Evolutionary conservation across 2,329 filamentous ascomycete genomes (phyloP).

Genomic region (Cladorrhinum sp.): DNA sequence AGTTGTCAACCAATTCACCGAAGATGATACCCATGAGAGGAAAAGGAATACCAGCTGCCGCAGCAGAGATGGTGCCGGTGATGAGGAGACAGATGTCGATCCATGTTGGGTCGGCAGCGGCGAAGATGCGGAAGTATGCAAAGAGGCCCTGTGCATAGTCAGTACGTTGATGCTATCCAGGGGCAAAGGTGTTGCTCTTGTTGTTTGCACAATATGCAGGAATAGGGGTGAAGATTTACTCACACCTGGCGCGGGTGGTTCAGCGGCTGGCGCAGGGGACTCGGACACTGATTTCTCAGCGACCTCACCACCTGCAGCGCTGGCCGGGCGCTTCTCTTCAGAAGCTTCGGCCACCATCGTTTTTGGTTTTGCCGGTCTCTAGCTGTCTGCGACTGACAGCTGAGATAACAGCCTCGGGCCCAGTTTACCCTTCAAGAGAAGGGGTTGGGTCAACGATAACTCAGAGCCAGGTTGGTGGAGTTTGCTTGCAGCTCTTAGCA

Average conservation of each 20-base stretch:
- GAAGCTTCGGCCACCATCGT: slow-evolving; percentile 6
- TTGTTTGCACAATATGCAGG: not conserved
- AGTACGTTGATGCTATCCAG: not conserved
- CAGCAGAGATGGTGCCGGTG: slow-evolving; percentile 41
- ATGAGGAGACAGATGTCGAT: slow-evolving; percentile 35
- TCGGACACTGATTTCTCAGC: slow-evolving; percentile 1
- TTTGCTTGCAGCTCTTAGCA: slow-evolving; percentile 1
- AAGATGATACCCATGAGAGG: slow-evolving; percentile 57
- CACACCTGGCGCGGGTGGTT: slow-evolving; percentile 4
- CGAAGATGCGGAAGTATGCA: slow-evolving; percentile 31
- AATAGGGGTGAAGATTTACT: not conserved
- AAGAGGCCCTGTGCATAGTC: slow-evolving; percentile 17
- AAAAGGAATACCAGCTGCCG: slow-evolving; percentile 51
- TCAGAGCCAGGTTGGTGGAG: not conserved
- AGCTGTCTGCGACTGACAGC: not conserved
- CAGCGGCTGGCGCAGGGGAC: slow-evolving; percentile 2
- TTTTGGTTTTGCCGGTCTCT: not conserved
- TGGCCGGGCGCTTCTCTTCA: slow-evolving; percentile 13
- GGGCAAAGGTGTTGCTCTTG: not conserved
- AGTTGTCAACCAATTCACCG: slow-evolving; percentile 49
- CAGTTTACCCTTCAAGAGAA: not conserved
- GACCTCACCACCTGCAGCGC: slow-evolving; percentile 3
- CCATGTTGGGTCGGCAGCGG: slow-evolving; percentile 30
- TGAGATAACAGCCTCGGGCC: not conserved
- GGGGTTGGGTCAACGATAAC: not conserved